Evolutionary conservation across 2,329 filamentous ascomycete genomes (phyloP).

Genomic region (Fusarium subtropicale): DNA sequence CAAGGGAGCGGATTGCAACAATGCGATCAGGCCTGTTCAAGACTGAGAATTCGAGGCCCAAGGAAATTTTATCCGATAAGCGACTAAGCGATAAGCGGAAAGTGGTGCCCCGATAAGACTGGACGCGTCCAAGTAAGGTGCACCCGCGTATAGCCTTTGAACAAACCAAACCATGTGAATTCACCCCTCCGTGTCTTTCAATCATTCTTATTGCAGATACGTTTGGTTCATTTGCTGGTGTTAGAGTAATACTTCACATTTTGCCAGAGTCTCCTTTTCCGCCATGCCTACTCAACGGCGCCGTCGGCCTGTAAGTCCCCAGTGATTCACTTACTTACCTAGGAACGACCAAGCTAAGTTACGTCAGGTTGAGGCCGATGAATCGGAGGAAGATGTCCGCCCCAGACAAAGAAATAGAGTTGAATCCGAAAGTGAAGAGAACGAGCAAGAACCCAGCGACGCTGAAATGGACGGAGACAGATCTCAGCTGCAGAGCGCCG

Average conservation of each 20-base stretch:
- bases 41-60: constrained; percentile 4
- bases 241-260: not conserved
- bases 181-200: constrained; percentile 20
- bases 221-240: not conserved
- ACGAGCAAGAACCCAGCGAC: constrained; percentile 54
- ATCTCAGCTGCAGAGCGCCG: constrained; percentile 53
- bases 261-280: not conserved
- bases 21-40: constrained; percentile 11
- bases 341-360: constrained; percentile 15
- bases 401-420: constrained; percentile 50
- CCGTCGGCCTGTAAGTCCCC: constrained; percentile 48
- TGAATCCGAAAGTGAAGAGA: constrained; percentile 48
- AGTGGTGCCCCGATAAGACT: constrained; percentile 16
- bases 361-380: constrained; percentile 46
- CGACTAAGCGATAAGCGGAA: constrained; percentile 46
- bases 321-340: constrained; percentile 26
- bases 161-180: not conserved
- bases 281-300: constrained; percentile 52
- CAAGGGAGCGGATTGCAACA: constrained; percentile 21
- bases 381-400: constrained; percentile 50
- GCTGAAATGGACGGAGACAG: constrained; percentile 51
- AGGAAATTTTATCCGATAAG: constrained; percentile 47
- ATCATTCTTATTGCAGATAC: not conserved
- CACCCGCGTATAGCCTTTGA: constrained; percentile 33
- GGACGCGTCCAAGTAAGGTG: constrained; percentile 25